Evolutionary conservation across 192 early-diverging fungal species (phyloP).

Genomic region (Coemansia sp.): DNA sequence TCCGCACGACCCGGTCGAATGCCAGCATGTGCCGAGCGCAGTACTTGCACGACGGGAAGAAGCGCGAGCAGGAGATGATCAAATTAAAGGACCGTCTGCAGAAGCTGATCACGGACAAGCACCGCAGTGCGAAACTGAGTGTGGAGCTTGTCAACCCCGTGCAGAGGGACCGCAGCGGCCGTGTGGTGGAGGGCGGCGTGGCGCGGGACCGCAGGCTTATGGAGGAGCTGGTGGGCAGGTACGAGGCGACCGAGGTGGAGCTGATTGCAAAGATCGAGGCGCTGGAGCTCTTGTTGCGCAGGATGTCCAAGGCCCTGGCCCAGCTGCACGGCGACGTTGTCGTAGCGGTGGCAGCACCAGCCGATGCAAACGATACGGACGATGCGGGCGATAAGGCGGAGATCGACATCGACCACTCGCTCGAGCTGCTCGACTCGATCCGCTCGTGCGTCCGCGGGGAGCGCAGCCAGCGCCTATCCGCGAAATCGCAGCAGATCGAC

Average conservation of each 20-base stretch:
- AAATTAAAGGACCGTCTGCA: slow-evolving; percentile 49
- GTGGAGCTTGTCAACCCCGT: slow-evolving; percentile 38
- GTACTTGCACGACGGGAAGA: slow-evolving; percentile 46
- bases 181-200: slow-evolving; percentile 13
- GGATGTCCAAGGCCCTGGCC: slow-evolving; percentile 12
- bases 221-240: slow-evolving; percentile 32
- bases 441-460: slow-evolving; percentile 7
- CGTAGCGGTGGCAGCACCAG: no score
- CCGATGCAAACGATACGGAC: not conserved
- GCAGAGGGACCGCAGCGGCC: slow-evolving; percentile 22
- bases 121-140: slow-evolving; percentile 18
- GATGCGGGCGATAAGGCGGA: no score
- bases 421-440: slow-evolving; percentile 38
- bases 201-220: slow-evolving; percentile 16
- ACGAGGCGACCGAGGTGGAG: slow-evolving; percentile 20
- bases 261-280: slow-evolving; percentile 14
- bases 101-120: slow-evolving; percentile 46
- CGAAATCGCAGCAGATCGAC: slow-evolving; percentile 4
- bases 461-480: slow-evolving; percentile 22
- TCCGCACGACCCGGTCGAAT: slow-evolving; percentile 33
- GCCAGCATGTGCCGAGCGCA: slow-evolving; percentile 30
- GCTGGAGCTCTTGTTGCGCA: slow-evolving; percentile 22
- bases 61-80: slow-evolving; percentile 39
- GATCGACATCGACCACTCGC: slow-evolving; percentile 28
- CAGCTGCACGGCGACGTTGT: slow-evolving; percentile 15